These are phyloP conservation scores for Boletus rufocinnamomeus DNA, from an alignment of 768 basidiomycete species.

Conservation along the genomic window DNA sequence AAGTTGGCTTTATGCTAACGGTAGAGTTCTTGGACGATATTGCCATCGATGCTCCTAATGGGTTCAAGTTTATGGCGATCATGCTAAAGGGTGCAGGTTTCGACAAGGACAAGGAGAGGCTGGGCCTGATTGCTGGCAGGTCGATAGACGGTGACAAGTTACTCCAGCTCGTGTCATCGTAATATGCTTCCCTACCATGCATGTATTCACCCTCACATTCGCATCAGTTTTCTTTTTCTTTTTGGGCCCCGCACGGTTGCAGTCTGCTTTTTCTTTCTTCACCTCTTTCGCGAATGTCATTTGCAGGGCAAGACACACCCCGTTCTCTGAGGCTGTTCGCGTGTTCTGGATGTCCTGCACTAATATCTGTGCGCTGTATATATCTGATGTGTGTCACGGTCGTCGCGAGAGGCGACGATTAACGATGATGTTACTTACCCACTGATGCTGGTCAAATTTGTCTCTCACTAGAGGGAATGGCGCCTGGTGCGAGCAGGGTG, in stretches of 20 bases:
- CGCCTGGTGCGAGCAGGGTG: too few relatives aligned
- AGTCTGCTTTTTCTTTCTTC: conserved; percentile 5
- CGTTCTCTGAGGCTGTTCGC: conserved; percentile 30
- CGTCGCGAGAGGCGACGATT: too few relatives aligned
- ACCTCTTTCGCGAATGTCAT: conserved; percentile 7
- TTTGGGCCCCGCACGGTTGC: conserved; percentile 18
- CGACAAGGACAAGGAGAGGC: conserved; percentile 55
- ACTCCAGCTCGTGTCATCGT: conserved; percentile 54
- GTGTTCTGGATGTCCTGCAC: conserved; percentile 30
- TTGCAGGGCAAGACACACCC: conserved; percentile 4
- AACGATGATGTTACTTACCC: too few relatives aligned
- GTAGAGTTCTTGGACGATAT: conserved; percentile 86
- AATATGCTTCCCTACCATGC: conserved; percentile 10
- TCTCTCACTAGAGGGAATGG: too few relatives aligned
- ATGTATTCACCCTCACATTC: conserved; percentile 13
- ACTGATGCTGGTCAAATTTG: too few relatives aligned
- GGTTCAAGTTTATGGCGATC: conserved; percentile 70
- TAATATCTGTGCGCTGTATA: conserved; percentile 28
- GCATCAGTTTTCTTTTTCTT: conserved; percentile 9
- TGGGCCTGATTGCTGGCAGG: conserved; percentile 59
- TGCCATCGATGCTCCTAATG: conserved; percentile 87
- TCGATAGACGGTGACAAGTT: conserved; percentile 61
- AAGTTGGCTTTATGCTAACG: conserved; percentile 68
- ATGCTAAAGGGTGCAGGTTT: conserved; percentile 73
- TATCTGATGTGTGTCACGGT: too few relatives aligned